phyloP scores from a whole-genome alignment of 371 early-diverging fungal species.

The Syncephalastrum racemosum region DNA sequence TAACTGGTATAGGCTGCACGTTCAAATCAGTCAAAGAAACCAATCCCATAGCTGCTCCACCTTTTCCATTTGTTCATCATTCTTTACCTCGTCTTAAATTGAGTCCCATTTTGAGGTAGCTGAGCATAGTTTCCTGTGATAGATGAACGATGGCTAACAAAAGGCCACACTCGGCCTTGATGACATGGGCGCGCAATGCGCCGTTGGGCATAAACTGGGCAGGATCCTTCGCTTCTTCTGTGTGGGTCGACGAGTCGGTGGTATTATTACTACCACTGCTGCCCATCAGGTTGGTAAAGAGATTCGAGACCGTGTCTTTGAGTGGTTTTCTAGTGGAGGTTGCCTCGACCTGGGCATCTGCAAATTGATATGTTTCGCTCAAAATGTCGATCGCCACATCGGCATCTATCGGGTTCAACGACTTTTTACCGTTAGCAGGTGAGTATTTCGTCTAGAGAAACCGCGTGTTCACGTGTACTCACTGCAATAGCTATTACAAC shows the following conservation, averaged over 20 bases:
- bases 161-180: constrained; percentile 53
- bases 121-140: constrained; percentile 52
- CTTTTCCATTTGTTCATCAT: not conserved
- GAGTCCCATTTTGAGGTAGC: constrained; percentile 58
- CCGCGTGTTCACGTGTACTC: constrained; percentile 2
- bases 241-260: constrained; percentile 28
- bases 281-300: constrained; percentile 29
- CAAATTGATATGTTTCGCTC: constrained; percentile 42
- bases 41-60: not conserved
- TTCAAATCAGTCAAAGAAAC: not conserved
- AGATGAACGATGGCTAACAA: constrained; percentile 54
- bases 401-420: constrained; percentile 44
- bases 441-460: too few species aligned
- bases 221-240: constrained; percentile 22
- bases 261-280: constrained; percentile 7
- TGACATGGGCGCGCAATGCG: constrained; percentile 56
- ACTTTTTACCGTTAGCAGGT: constrained; percentile 22
- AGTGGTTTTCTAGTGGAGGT: constrained; percentile 44
- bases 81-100: constrained; percentile 55
- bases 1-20: constrained; percentile 36
- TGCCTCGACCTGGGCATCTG: constrained; percentile 49
- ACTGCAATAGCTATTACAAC: constrained; percentile 18
- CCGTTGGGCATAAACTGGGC: constrained; percentile 49
- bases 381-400: constrained; percentile 43
- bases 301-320: constrained; percentile 29